Evolutionary conservation across 345 rosid species (phyloP).

Genomic region (Gossypium bickii): DNA sequence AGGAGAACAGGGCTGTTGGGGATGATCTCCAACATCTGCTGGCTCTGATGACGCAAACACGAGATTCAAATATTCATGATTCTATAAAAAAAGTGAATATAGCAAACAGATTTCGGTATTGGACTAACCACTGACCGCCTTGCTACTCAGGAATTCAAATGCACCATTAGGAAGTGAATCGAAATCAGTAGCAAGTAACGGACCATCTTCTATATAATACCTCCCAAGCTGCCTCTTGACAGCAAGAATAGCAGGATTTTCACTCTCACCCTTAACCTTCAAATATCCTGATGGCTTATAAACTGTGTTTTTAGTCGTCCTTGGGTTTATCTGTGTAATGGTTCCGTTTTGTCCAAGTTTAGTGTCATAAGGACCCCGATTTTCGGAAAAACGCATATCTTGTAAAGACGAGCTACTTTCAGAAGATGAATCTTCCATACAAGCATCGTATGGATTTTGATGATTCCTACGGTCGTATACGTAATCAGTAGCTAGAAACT

Average conservation of each 20-base stretch:
- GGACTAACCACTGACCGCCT: slow-evolving; percentile 51
- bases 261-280: slow-evolving; percentile 66
- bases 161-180: slow-evolving; percentile 83
- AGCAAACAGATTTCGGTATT: background rate
- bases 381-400: slow-evolving; percentile 44
- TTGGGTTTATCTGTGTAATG: slow-evolving; percentile 23
- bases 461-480: slow-evolving; percentile 34
- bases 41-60: slow-evolving; percentile 44
- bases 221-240: slow-evolving; percentile 81
- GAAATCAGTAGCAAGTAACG: slow-evolving; percentile 66
- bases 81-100: background rate
- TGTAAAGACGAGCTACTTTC: slow-evolving; percentile 65
- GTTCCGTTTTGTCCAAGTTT: slow-evolving; percentile 34
- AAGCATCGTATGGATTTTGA: slow-evolving; percentile 35
- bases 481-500: slow-evolving; percentile 35
- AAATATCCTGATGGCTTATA: slow-evolving; percentile 34
- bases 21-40: slow-evolving; percentile 43
- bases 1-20: slow-evolving; percentile 41
- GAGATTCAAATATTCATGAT: slow-evolving; percentile 7
- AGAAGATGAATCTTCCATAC: slow-evolving; percentile 68
- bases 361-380: slow-evolving; percentile 35
- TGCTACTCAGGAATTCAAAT: slow-evolving; percentile 56
- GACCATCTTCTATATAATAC: slow-evolving; percentile 78
- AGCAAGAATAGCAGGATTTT: slow-evolving; percentile 74
- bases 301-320: slow-evolving; percentile 19